Evolutionary conservation across 2,329 filamentous ascomycete species (phyloP), one percentile per base, ranked within the genome.

Genomic region (Teratosphaeria pseudoeucalypti): DNA sequence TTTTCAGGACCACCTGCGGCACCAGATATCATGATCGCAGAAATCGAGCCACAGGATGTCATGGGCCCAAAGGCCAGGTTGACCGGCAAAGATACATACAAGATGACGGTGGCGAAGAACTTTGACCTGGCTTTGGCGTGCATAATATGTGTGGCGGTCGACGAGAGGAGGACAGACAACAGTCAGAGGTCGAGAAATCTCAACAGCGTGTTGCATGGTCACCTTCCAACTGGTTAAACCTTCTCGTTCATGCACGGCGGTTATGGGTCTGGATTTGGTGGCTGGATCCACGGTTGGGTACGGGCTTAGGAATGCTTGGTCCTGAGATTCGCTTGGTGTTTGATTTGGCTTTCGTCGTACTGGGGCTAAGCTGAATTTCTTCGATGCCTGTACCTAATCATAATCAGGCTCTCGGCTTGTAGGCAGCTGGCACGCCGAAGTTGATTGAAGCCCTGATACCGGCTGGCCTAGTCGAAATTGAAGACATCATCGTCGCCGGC

Each of bases 21-120:
- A 14, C 23, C 14, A 39, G 32, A 37, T 39, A 39, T 56, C 54
- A 34, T 56, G 29, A 56, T 37, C 23, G 54, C 54, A 6, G 43
- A 49, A 19, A 49, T 49, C 19, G 43, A 49, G 43, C 43, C 43
- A 11, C 43, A 49, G 10, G 43, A 49, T 49, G 43, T 49, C 16
- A 16, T 49, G 43, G 43, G 43, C 6, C 19, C 19, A 16, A 49
- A 49, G 43, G 43, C 43, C 43, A 49, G 43, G 9, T 23, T 49
- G 43, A n/a, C 34, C 37, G 34, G 54, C 54, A 56, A 27, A 34
- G 54, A 37, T 32, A 56, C 54, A 34, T 56, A 56, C 54, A 56
- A 39, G 34, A 43, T 56, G 54, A 34, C 29, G 12, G 54, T 56
- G 11, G 54, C 54, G n/a, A 56, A 56, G 54, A 37, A 37, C 29